phyloP scores from a whole-genome alignment of 192 early-diverging fungal species.

The Umbelopsis sp. region DNA sequence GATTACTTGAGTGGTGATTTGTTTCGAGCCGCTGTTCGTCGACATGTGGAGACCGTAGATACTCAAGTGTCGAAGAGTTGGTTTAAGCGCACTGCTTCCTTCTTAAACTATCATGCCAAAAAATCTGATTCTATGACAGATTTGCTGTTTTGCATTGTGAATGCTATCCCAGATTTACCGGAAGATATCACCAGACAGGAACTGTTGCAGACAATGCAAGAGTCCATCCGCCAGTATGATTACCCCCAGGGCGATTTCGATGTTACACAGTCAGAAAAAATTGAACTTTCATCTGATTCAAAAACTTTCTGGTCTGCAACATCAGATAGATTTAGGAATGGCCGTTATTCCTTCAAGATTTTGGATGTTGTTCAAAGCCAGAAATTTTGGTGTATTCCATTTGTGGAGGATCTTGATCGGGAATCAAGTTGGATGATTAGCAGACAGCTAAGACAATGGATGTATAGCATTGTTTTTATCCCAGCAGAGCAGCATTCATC shows the following conservation, averaged over 20 bases:
- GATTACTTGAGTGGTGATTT: conserved; percentile 45
- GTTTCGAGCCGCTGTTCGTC: conserved; percentile 12
- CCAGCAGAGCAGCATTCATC: not conserved
- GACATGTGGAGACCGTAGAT: not conserved
- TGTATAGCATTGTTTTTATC: conserved; percentile 40
- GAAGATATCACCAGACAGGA: conserved; percentile 5
- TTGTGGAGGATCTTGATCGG: conserved; percentile 49
- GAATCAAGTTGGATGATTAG: conserved; percentile 45
- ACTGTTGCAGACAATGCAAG: conserved; percentile 20
- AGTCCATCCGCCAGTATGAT: conserved; percentile 33
- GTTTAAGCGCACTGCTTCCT: conserved; percentile 25
- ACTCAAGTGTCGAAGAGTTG: conserved; percentile 22
- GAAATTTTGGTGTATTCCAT: conserved; percentile 51
- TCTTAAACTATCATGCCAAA: conserved; percentile 9
- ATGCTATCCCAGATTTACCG: conserved; percentile 18
- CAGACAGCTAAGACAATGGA: conserved; percentile 42
- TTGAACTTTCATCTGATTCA: not conserved
- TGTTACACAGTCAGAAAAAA: not conserved
- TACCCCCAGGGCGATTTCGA: conserved; percentile 9
- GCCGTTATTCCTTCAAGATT: conserved; percentile 43
- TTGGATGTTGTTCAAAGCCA: conserved; percentile 43
- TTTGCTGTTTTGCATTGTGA: conserved; percentile 2
- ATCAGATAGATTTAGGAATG: conserved; percentile 29
- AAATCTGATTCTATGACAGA: not conserved
- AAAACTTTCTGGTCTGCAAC: not conserved